These are phyloP conservation scores for Talaromyces sp. DNA, from an alignment of 2,329 filamentous ascomycete species.

Conservation along the genomic window DNA sequence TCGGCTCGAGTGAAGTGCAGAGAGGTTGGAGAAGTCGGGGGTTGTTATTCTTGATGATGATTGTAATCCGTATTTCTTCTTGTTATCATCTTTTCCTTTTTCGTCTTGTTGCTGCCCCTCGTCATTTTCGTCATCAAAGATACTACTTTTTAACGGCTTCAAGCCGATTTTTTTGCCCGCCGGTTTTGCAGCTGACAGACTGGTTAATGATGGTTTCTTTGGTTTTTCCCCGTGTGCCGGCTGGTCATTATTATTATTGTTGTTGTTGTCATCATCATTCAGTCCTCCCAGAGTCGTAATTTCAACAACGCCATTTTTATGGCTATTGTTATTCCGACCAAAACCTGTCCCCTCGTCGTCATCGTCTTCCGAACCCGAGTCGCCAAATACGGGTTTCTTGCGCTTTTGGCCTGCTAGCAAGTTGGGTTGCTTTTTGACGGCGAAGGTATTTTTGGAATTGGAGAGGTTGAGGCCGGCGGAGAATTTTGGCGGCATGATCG, in stretches of 20 bases:
- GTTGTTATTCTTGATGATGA: neutral
- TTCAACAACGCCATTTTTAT: slow-evolving; percentile 19
- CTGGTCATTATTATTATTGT: slow-evolving; percentile 3
- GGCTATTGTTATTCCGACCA: slow-evolving; percentile 12
- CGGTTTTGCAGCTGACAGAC: slow-evolving; percentile 29
- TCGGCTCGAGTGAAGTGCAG: slow-evolving; percentile 40
- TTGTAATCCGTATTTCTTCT: slow-evolving; percentile 10
- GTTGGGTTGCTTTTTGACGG: slow-evolving; percentile 20
- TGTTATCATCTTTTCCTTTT: neutral
- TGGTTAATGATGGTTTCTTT: slow-evolving; percentile 11
- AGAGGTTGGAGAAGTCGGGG: slow-evolving; percentile 40
- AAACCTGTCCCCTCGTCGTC: slow-evolving; percentile 8
- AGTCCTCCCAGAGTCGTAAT: slow-evolving; percentile 36
- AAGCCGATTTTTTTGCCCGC: slow-evolving; percentile 23
- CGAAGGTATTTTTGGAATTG: slow-evolving; percentile 17
- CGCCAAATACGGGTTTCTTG: slow-evolving; percentile 44
- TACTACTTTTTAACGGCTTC: slow-evolving; percentile 29
- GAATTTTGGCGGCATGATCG: slow-evolving; percentile 28
- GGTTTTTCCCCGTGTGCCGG: slow-evolving; percentile 1
- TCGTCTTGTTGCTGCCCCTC: slow-evolving; percentile 20
- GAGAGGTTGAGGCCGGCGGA: slow-evolving; percentile 40
- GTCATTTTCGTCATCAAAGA: slow-evolving; percentile 33
- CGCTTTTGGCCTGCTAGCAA: slow-evolving; percentile 37
- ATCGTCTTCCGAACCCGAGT: slow-evolving; percentile 37
- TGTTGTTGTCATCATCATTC: slow-evolving; percentile 9